Percentiles rank a stretch among this genome's conserved stretches.
Conservation (phyloP, 2,329 filamentous ascomycete species). For the Stagonosporopsis rhizophila region DNA sequence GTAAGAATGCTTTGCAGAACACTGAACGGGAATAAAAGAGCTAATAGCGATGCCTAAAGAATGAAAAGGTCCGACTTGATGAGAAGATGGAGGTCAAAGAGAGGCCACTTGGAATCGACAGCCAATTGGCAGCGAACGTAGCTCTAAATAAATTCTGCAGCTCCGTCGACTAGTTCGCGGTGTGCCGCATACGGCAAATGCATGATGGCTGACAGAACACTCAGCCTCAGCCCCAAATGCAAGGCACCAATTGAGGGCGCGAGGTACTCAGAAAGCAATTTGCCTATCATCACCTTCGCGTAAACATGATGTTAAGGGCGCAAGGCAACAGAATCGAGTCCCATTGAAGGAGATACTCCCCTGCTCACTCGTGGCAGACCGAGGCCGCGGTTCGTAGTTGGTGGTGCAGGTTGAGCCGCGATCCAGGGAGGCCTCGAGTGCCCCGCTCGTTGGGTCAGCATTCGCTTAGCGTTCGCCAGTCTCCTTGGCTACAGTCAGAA, state of each 20-base stretch:
- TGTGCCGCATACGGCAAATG: slow-evolving; percentile 27
- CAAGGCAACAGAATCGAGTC: not conserved
- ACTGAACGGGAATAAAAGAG: not conserved
- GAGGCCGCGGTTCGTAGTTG: slow-evolving; percentile 4
- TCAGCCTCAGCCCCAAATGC: slow-evolving; percentile 31
- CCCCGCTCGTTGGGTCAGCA: slow-evolving; percentile 15
- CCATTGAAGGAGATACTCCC: not conserved
- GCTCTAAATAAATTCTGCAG: slow-evolving; percentile 15
- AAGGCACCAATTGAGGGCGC: slow-evolving; percentile 8
- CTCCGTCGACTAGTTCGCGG: slow-evolving; percentile 16
- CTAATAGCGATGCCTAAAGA: not conserved
- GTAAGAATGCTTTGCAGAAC: not conserved
- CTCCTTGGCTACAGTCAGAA: slow-evolving; percentile 7
- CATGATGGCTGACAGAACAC: slow-evolving; percentile 17
- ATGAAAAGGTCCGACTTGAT: not conserved
- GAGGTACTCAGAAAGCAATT: not conserved
- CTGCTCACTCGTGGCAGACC: slow-evolving; percentile 2
- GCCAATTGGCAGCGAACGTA: slow-evolving; percentile 4
- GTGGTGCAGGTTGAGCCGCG: slow-evolving; percentile 10
- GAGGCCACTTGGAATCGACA: slow-evolving; percentile 1
- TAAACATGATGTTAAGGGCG: not conserved
- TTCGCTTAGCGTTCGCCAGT: slow-evolving; percentile 6
- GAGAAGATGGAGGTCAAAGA: not conserved
- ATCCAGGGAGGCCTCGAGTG: not conserved
- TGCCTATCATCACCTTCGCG: not conserved